phyloP scores from a whole-genome alignment of 306 rosid genomes.

The Hippophae rhamnoides region DNA sequence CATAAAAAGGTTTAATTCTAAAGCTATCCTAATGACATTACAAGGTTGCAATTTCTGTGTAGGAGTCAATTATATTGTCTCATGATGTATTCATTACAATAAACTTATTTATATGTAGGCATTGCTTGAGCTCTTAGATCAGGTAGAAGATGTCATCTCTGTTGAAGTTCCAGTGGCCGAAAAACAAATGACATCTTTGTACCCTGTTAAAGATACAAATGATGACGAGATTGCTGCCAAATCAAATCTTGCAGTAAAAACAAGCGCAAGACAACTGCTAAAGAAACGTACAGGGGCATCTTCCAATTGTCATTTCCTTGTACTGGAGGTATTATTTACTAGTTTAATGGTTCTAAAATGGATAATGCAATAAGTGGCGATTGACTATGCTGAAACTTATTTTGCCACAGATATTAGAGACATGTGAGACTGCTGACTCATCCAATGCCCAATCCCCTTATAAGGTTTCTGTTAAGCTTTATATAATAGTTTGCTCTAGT shows the following conservation, averaged over 20 bases:
- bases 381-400: conserved; percentile 13
- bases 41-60: not conserved
- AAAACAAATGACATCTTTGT: conserved; percentile 26
- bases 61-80: not conserved
- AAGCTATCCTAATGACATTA: not conserved
- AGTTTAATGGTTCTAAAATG: conserved; percentile 8
- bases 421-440: conserved; percentile 32
- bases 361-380: conserved; percentile 2
- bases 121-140: conserved; percentile 91
- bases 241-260: conserved; percentile 25
- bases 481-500: conserved; percentile 10
- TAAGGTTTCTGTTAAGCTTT: conserved; percentile 55
- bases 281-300: conserved; percentile 13
- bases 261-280: conserved; percentile 12
- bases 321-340: conserved; percentile 62
- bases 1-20: conserved; percentile 60
- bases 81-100: not conserved
- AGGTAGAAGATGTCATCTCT: conserved; percentile 80
- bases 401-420: conserved; percentile 59
- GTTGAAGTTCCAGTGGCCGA: conserved; percentile 40
- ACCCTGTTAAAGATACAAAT: conserved; percentile 29
- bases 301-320: conserved; percentile 47
- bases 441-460: conserved; percentile 34
- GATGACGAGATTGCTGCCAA: conserved; percentile 19
- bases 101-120: conserved; percentile 32